Evolutionary conservation across 1,284 basidiomycete genomes (phyloP).

Genomic region (Anthracocystis panici-leucophaei): DNA sequence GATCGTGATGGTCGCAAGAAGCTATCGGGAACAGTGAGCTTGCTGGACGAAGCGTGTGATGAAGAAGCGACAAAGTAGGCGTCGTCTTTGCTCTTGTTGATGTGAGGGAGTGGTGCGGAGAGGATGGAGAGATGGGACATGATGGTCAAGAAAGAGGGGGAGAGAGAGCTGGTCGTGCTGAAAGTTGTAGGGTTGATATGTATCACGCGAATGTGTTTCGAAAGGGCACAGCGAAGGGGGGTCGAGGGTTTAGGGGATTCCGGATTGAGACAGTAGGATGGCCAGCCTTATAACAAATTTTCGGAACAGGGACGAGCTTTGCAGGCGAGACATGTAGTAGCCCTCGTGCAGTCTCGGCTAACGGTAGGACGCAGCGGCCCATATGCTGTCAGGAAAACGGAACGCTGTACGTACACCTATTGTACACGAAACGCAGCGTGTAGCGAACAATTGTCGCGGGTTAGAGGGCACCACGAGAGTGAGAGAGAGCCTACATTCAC

Average conservation of each 20-base stretch:
- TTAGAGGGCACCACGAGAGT: too few species aligned
- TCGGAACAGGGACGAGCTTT: too few species aligned
- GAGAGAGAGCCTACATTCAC: too few species aligned
- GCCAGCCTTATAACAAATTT: constrained; percentile 19
- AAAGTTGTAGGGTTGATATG: background rate
- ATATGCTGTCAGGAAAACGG: constrained; percentile 5
- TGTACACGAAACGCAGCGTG: too few species aligned
- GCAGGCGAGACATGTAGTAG: background rate
- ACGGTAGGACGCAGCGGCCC: background rate
- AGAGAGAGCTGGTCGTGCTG: background rate
- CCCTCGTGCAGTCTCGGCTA: background rate
- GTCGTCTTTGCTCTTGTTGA: constrained; percentile 22
- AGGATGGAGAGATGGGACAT: constrained; percentile 40
- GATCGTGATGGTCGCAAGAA: constrained; percentile 15
- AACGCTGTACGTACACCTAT: background rate
- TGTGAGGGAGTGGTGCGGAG: constrained; percentile 21
- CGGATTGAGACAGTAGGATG: constrained; percentile 22
- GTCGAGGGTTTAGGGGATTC: constrained; percentile 5
- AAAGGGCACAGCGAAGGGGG: background rate
- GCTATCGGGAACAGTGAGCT: constrained; percentile 20
- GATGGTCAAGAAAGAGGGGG: constrained; percentile 19
- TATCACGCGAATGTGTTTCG: background rate
- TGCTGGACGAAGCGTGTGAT: constrained; percentile 23
- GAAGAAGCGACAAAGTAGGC: constrained; percentile 9
- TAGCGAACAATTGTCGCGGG: too few species aligned